Percentiles rank a stretch among this genome's conserved stretches.
Conservation (phyloP, 768 basidiomycete genomes). For the Phanerochaete sordida region DNA sequence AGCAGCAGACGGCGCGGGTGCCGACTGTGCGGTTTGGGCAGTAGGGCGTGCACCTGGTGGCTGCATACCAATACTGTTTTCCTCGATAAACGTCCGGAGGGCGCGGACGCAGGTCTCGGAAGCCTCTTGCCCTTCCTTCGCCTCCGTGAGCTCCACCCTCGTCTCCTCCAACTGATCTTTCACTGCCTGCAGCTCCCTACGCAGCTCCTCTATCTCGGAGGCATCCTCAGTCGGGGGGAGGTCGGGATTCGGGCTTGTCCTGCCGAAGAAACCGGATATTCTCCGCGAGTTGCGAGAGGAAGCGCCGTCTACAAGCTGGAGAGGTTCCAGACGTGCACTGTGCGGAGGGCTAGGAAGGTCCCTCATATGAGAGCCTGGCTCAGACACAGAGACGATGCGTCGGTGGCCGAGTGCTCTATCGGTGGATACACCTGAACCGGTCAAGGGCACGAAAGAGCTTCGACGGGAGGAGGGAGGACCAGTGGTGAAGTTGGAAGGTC, state of each 20-base stretch:
- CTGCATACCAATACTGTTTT: slow-evolving; percentile 58
- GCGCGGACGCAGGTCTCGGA: slow-evolving; percentile 83
- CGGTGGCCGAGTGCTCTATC: slow-evolving; percentile 51
- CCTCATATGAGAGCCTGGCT: slow-evolving; percentile 35
- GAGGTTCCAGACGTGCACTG: slow-evolving; percentile 9
- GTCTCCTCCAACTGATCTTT: slow-evolving; percentile 60
- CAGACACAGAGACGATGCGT: slow-evolving; percentile 74
- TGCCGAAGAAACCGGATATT: slow-evolving; percentile 52
- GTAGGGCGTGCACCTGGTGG: slow-evolving; percentile 7
- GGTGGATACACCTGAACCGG: slow-evolving; percentile 51
- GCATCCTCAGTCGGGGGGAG: slow-evolving; percentile 14
- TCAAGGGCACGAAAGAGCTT: slow-evolving; percentile 72
- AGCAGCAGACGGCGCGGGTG: background rate
- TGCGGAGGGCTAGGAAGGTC: slow-evolving; percentile 12
- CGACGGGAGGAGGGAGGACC: slow-evolving; percentile 60
- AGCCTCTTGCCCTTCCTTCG: slow-evolving; percentile 82
- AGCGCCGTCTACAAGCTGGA: slow-evolving; percentile 10
- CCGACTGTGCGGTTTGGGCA: slow-evolving; percentile 12
- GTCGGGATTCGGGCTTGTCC: slow-evolving; percentile 40
- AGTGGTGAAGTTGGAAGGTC: slow-evolving; percentile 28
- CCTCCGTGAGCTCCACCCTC: slow-evolving; percentile 67
- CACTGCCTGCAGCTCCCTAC: slow-evolving; percentile 53
- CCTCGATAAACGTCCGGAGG: slow-evolving; percentile 77
- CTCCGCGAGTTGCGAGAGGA: slow-evolving; percentile 29
- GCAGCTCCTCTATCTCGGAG: slow-evolving; percentile 52